Evolutionary conservation across 495 filamentous ascomycete genomes (phyloP).

Genomic region (Poronia punctata): DNA sequence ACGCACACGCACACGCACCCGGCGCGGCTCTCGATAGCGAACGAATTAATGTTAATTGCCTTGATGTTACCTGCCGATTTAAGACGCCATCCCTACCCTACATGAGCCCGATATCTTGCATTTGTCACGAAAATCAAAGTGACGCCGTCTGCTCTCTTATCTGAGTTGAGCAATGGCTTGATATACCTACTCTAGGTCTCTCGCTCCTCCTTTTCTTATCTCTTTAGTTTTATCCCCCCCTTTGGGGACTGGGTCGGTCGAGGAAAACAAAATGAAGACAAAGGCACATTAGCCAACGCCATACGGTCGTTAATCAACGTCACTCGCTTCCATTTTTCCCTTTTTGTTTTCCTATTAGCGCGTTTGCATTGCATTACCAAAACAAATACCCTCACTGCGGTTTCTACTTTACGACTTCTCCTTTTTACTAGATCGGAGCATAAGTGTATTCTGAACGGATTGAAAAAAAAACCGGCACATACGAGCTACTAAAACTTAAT

Average conservation of each 20-base stretch:
- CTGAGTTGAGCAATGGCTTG: too few species aligned
- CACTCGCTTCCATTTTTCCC: conserved; percentile 5
- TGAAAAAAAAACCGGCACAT: not conserved
- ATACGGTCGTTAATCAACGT: conserved; percentile 21
- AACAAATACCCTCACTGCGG: conserved; percentile 29
- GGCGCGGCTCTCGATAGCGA: too few species aligned
- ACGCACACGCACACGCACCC: too few species aligned
- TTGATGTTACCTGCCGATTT: conserved; percentile 3
- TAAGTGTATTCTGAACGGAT: not conserved
- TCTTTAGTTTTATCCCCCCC: too few species aligned
- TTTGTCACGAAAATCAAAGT: conserved; percentile 27
- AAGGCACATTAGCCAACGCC: conserved; percentile 15
- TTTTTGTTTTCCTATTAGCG: conserved; percentile 9
- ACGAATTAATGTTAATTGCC: too few species aligned
- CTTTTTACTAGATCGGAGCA: not conserved
- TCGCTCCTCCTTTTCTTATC: too few species aligned
- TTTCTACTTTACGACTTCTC: conserved; percentile 10
- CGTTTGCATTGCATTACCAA: conserved; percentile 13
- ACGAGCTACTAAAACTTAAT: too few species aligned
- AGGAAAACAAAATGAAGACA: conserved; percentile 18
- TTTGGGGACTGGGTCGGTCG: conserved; percentile 15
- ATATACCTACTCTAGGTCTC: too few species aligned
- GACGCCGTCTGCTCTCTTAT: too few species aligned
- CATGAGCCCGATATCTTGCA: conserved; percentile 16
- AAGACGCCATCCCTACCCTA: not conserved